phyloP scores from a whole-genome alignment of 2,329 filamentous ascomycete species.

The Diaporthe caulivora region DNA sequence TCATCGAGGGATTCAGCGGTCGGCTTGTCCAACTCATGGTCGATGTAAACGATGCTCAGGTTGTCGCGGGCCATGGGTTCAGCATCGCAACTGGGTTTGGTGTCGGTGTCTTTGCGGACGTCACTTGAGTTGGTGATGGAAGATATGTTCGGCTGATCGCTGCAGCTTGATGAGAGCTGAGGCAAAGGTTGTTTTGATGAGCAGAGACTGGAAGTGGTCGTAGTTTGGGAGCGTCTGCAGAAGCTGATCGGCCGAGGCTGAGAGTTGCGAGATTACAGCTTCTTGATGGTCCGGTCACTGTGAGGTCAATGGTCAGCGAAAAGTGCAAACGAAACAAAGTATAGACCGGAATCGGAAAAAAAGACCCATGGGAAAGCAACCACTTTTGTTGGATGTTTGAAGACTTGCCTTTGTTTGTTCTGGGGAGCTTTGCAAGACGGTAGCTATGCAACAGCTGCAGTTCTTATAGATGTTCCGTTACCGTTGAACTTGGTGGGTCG shows the following conservation, averaged over 20 bases:
- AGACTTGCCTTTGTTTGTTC: neutral
- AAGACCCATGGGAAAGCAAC: neutral
- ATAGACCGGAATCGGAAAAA: too few species aligned
- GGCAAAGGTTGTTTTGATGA: neutral
- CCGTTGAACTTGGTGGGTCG: neutral
- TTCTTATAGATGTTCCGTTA: neutral
- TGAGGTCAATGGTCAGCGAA: neutral
- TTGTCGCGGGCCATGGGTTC: neutral
- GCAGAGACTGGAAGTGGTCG: too few species aligned
- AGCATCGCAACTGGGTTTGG: neutral
- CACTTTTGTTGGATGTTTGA: neutral
- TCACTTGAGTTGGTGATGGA: neutral
- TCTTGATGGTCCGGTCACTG: neutral
- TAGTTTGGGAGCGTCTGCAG: too few species aligned
- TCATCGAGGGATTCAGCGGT: neutral
- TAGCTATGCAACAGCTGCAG: too few species aligned
- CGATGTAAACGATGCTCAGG: slow-evolving; percentile 5
- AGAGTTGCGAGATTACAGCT: too few species aligned
- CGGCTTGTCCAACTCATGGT: neutral
- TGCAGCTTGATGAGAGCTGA: neutral
- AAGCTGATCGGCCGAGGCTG: neutral
- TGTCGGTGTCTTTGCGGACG: neutral
- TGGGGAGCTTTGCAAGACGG: neutral
- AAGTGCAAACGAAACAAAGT: neutral
- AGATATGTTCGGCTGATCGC: neutral